Percentiles rank a stretch among this genome's conserved stretches.
phyloP scores from a whole-genome alignment of 2,329 filamentous ascomycete genomes.

The Penicillium oxalicum region DNA sequence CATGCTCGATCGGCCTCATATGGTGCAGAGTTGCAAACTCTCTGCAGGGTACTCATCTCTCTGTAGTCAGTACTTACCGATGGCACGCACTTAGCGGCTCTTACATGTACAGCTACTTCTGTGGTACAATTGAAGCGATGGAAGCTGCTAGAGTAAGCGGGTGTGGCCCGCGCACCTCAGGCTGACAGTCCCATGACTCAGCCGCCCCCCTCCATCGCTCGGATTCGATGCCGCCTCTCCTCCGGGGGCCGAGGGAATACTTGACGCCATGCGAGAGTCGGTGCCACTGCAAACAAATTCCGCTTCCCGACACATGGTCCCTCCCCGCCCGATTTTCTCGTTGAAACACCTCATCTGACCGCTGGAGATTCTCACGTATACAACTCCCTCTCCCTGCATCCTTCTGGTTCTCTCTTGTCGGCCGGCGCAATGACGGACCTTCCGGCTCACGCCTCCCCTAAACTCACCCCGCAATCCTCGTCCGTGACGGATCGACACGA shows the following conservation, averaged over 20 bases:
- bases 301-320: slow-evolving; percentile 10
- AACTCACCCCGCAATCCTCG: slow-evolving; percentile 39
- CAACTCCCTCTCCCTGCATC: too few relatives aligned
- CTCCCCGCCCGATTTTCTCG: background rate
- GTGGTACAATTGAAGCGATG: slow-evolving; percentile 2
- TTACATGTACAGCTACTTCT: background rate
- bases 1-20: background rate
- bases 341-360: too few relatives aligned
- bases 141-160: slow-evolving; percentile 24
- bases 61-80: too few relatives aligned
- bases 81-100: slow-evolving; percentile 2
- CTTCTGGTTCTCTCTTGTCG: slow-evolving; percentile 3
- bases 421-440: slow-evolving; percentile 46
- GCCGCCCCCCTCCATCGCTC: slow-evolving; percentile 13
- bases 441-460: slow-evolving; percentile 50
- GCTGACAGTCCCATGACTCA: slow-evolving; percentile 19
- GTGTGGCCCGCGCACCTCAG: background rate
- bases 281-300: slow-evolving; percentile 6
- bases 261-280: slow-evolving; percentile 8
- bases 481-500: slow-evolving; percentile 10
- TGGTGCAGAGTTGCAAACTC: too few relatives aligned
- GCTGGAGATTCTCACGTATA: background rate
- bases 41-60: too few relatives aligned
- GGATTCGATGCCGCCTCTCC: slow-evolving; percentile 1
- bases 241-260: slow-evolving; percentile 15